Conservation (phyloP, 257 asterid species). For the Petunia axillaris region DNA sequence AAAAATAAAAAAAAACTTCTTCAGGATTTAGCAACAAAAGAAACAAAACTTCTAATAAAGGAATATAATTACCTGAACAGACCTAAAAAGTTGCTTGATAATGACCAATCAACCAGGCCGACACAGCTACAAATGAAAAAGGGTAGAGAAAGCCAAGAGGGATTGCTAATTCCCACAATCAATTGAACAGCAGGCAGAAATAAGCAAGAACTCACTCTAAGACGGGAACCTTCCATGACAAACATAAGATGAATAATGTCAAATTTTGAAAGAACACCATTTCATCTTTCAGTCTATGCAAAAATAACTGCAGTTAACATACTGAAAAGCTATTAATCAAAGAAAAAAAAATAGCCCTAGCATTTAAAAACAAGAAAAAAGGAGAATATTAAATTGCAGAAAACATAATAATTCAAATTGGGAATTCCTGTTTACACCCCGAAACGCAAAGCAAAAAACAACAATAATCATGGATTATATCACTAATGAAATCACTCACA, state of each 20-base stretch:
- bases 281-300: slow-evolving; percentile 3
- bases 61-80: slow-evolving; percentile 75
- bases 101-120: slow-evolving; percentile 95
- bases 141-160: slow-evolving; percentile 98
- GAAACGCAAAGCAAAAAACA: not conserved
- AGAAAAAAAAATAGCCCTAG: not conserved
- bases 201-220: slow-evolving; percentile 90
- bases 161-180: slow-evolving; percentile 92
- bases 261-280: not conserved
- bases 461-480: not conserved
- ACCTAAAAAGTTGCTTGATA: slow-evolving; percentile 96
- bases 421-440: not conserved
- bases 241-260: slow-evolving; percentile 24
- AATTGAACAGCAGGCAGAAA: slow-evolving; percentile 96
- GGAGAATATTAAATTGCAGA: not conserved
- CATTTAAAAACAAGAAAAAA: not conserved
- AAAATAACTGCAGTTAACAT: slow-evolving; percentile 18
- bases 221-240: slow-evolving; percentile 76
- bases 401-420: not conserved
- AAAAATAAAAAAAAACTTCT: slow-evolving; percentile 43
- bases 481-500: slow-evolving; percentile 12
- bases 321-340: slow-evolving; percentile 15
- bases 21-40: slow-evolving; percentile 37
- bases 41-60: slow-evolving; percentile 23
- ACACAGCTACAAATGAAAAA: slow-evolving; percentile 92